Evolutionary conservation across 495 filamentous ascomycete genomes (phyloP).

Genomic region (Hypoxylon fuscum): DNA sequence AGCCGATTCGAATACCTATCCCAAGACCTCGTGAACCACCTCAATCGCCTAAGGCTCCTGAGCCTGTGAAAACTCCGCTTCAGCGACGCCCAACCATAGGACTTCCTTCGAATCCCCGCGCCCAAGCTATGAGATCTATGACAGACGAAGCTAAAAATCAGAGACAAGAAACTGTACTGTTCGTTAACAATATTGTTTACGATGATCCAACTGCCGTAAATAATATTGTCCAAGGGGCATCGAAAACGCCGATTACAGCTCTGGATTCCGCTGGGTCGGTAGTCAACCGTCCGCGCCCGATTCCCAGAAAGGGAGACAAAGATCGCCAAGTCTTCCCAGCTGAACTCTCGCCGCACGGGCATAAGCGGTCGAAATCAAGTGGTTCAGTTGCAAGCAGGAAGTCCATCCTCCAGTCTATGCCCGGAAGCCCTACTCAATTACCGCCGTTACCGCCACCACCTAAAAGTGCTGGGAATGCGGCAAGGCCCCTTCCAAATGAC

Average conservation of each 20-base stretch:
- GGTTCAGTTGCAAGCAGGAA: slow-evolving; percentile 53
- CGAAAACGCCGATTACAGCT: slow-evolving; percentile 39
- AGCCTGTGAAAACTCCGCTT: slow-evolving; percentile 51
- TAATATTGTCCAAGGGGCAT: slow-evolving; percentile 53
- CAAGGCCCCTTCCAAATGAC: slow-evolving; percentile 52
- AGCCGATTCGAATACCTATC: slow-evolving; percentile 44
- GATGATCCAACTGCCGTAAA: slow-evolving; percentile 56
- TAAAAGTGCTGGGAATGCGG: slow-evolving; percentile 44
- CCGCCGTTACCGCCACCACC: slow-evolving; percentile 57
- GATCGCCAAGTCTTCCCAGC: slow-evolving; percentile 52
- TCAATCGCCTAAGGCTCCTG: slow-evolving; percentile 37
- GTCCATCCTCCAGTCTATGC: slow-evolving; percentile 52
- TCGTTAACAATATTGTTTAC: slow-evolving; percentile 62
- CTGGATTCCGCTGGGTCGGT: slow-evolving; percentile 48
- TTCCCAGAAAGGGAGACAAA: slow-evolving; percentile 53
- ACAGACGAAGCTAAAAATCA: slow-evolving; percentile 40
- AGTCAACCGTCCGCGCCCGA: slow-evolving; percentile 62
- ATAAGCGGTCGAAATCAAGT: slow-evolving; percentile 56
- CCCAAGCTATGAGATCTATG: slow-evolving; percentile 50
- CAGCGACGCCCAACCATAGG: slow-evolving; percentile 59
- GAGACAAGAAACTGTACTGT: slow-evolving; percentile 59
- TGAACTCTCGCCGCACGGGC: slow-evolving; percentile 48
- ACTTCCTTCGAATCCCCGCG: slow-evolving; percentile 58
- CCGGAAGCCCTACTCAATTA: slow-evolving; percentile 59
- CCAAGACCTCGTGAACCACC: slow-evolving; percentile 35